Evolutionary conservation across 306 rosid species (phyloP), one percentile per base, ranked within the genome.

Genomic region (Rosa rugosa): DNA sequence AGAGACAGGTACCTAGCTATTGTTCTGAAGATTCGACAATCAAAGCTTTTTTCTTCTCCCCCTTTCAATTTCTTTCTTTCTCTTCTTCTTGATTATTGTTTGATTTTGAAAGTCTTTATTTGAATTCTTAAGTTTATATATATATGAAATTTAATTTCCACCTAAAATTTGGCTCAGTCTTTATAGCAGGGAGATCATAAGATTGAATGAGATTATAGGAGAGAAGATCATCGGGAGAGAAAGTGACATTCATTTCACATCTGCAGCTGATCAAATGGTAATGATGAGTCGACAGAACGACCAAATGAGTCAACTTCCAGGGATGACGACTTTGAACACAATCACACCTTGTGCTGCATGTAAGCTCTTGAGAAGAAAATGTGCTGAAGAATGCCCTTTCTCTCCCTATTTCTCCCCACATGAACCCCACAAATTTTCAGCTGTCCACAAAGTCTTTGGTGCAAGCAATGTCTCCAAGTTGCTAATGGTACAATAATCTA

Each of bases 391-490:
- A 83, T 94, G 97, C 69, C 94, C 98, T 73, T 94, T 94, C 82
- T 88, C 93, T 57, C 98, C 97, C 36, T 94, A 94, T 42, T 94
- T 94, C 73, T 94, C 98, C 75, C 98, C 97, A 0, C 97, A 88
- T 25, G 98, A 94, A 34, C 98, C 97, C 44, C 97, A 86, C 4
- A 94, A 94, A 65, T 94, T 94, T 65, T 90, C 97, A 44, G 93
- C 97, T 0, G 98, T 94, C 42, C 98, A 94, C 83, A 92, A 88
- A 78, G 93, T 94, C 25, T 94, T 94, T 69, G 98, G 98, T 63
- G 98, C 98, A 45, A 92, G 98, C 92, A 94, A 94, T 80, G 98
- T 94, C 79, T 94, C 98, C 73, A 94, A 94, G 87, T 64, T 94
- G 89, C 89, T 94, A 47, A 71, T 92, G 94, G 98, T 92, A 80